Evolutionary conservation across 1,139 yeast genomes (phyloP).

Genomic region (Keqinozyma sinolaborantium): DNA sequence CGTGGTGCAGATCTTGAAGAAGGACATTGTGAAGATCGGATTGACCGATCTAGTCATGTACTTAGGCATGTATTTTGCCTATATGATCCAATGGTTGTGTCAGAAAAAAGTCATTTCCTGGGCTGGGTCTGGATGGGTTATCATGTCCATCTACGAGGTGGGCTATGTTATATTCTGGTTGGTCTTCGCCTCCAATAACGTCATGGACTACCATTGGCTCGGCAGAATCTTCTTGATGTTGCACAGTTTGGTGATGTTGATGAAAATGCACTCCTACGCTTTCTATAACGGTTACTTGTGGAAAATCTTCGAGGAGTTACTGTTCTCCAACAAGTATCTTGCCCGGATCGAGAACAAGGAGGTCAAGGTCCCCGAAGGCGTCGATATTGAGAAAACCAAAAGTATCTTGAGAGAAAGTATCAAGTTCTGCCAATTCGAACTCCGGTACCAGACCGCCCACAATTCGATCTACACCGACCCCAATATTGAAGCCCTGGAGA

Average conservation of each 20-base stretch:
- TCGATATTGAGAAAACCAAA: slow-evolving; percentile 21
- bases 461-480: slow-evolving; percentile 13
- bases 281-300: slow-evolving; percentile 88
- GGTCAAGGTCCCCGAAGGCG: slow-evolving; percentile 16
- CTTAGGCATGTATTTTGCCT: slow-evolving; percentile 53
- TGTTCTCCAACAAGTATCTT: slow-evolving; percentile 37
- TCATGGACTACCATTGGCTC: slow-evolving; percentile 70
- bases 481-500: slow-evolving; percentile 16
- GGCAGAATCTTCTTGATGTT: slow-evolving; percentile 77
- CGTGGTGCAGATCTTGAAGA: slow-evolving; percentile 46
- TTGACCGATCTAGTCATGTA: slow-evolving; percentile 72
- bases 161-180: slow-evolving; percentile 47
- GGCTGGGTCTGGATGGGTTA: slow-evolving; percentile 56
- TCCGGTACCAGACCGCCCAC: slow-evolving; percentile 43
- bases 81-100: slow-evolving; percentile 51
- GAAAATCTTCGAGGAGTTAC: slow-evolving; percentile 56
- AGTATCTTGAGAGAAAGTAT: slow-evolving; percentile 43
- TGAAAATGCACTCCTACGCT: slow-evolving; percentile 92
- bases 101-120: slow-evolving; percentile 46
- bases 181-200: slow-evolving; percentile 45
- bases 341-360: slow-evolving; percentile 13
- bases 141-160: slow-evolving; percentile 58
- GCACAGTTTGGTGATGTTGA: slow-evolving; percentile 80
- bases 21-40: slow-evolving; percentile 61
- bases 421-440: slow-evolving; percentile 61